Evolutionary conservation across 371 early-diverging fungal genomes (phyloP).

Genomic region (Ecytonucleospora hepatopenaei): DNA sequence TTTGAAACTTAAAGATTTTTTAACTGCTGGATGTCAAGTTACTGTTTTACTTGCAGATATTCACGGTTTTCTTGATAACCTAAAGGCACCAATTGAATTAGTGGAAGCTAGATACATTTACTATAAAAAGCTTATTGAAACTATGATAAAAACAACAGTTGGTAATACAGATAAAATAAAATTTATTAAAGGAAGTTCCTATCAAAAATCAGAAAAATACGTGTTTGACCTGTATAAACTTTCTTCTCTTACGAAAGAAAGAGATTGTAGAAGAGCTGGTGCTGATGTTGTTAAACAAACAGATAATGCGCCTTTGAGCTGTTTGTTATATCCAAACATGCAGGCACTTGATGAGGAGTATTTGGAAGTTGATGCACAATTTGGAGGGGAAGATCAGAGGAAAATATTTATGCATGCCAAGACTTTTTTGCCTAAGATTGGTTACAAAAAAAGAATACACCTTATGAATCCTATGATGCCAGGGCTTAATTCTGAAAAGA

Average conservation of each 20-base stretch:
- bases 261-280: constrained; percentile 96
- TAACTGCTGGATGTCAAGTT: constrained; percentile 81
- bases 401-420: constrained; percentile 96
- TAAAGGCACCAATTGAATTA: constrained; percentile 87
- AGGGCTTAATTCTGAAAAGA: constrained; percentile 84
- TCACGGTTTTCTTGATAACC: constrained; percentile 95
- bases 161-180: constrained; percentile 70
- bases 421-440: constrained; percentile 81
- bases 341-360: constrained; percentile 98
- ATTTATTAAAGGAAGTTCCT: constrained; percentile 79
- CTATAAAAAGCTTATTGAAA: constrained; percentile 80
- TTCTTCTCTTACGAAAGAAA: constrained; percentile 72
- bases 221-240: constrained; percentile 82
- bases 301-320: constrained; percentile 76
- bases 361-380: constrained; percentile 87
- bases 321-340: constrained; percentile 89
- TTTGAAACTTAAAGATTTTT: constrained; percentile 89
- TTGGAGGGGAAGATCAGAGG: constrained; percentile 98
- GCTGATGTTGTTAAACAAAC: constrained; percentile 97
- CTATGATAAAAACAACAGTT: constrained; percentile 67
- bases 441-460: constrained; percentile 90
- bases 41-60: constrained; percentile 87
- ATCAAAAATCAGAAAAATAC: constrained; percentile 74
- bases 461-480: constrained; percentile 99
- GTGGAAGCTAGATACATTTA: constrained; percentile 75